Conservation (phyloP, 1,139 yeast genomes). For the Yamadazyma spencermartinsiae region DNA sequence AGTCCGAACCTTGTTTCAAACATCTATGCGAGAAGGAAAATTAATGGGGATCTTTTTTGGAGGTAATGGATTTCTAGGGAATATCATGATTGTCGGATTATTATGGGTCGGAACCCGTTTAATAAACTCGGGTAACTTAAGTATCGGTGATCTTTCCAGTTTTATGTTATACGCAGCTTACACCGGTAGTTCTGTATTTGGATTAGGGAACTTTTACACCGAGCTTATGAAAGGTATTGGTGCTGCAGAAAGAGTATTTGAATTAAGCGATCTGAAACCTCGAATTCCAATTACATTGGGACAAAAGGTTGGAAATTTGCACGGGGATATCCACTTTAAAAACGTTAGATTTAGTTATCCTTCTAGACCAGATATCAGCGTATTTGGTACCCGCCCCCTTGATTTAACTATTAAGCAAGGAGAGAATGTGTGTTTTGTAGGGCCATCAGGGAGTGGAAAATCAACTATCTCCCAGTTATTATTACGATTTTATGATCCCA, state of each 20-base stretch:
- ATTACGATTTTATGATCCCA: conserved; percentile 79
- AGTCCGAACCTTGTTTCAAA: conserved; percentile 68
- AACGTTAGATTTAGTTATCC: conserved; percentile 80
- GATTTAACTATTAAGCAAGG: conserved; percentile 74
- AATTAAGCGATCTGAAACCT: conserved; percentile 76
- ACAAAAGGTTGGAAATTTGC: conserved; percentile 29
- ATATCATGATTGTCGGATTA: conserved; percentile 72
- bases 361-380: conserved; percentile 71
- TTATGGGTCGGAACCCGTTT: conserved; percentile 79
- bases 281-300: conserved; percentile 67
- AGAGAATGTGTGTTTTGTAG: conserved; percentile 89
- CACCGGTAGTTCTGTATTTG: conserved; percentile 88
- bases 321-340: conserved; percentile 57
- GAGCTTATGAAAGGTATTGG: conserved; percentile 97
- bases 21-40: conserved; percentile 79
- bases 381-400: conserved; percentile 52
- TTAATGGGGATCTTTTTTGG: conserved; percentile 78
- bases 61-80: conserved; percentile 78
- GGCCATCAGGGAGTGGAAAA: conserved; percentile 96
- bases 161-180: conserved; percentile 93
- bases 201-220: conserved; percentile 85
- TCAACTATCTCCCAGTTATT: conserved; percentile 83
- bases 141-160: conserved; percentile 89
- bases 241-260: conserved; percentile 91
- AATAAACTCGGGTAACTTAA: conserved; percentile 67